Evolutionary conservation across 345 rosid species (phyloP).

Genomic region (Chamaenerion angustifolium): DNA sequence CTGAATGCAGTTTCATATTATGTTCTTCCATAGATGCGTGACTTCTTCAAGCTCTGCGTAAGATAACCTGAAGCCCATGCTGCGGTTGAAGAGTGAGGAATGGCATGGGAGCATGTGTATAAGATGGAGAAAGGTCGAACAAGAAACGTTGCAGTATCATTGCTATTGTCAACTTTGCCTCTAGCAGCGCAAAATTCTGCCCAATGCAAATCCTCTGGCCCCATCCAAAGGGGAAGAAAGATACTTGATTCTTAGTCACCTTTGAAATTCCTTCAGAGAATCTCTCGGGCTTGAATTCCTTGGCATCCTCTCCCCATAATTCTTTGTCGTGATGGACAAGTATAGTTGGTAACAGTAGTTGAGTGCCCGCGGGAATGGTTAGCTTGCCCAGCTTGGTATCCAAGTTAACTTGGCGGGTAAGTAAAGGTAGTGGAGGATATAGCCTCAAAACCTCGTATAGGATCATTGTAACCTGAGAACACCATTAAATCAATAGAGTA

Average conservation of each 20-base stretch:
- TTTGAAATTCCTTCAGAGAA: slow-evolving; percentile 25
- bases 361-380: slow-evolving; percentile 14
- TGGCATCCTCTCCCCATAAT: slow-evolving; percentile 24
- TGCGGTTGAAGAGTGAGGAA: too few species aligned
- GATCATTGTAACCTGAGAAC: slow-evolving; percentile 11
- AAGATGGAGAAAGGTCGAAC: too few species aligned
- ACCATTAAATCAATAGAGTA: background rate
- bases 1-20: background rate
- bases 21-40: background rate
- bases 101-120: too few species aligned
- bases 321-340: slow-evolving; percentile 18
- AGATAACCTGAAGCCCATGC: too few species aligned
- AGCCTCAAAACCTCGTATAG: slow-evolving; percentile 10
- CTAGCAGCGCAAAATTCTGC: slow-evolving; percentile 29
- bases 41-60: slow-evolving; percentile 2
- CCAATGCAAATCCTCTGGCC: slow-evolving; percentile 24
- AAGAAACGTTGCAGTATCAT: too few species aligned
- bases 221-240: slow-evolving; percentile 25
- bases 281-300: slow-evolving; percentile 20
- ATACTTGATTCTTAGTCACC: slow-evolving; percentile 13
- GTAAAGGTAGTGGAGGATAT: background rate
- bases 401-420: background rate
- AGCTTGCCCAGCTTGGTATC: slow-evolving; percentile 11
- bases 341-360: slow-evolving; percentile 11
- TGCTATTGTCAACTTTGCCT: slow-evolving; percentile 22